A percentile compares a stretch with the other conserved stretches of the same genome.
phyloP scores from a whole-genome alignment of 148 eudicot genomes.

The Nyssa sinensis region DNA sequence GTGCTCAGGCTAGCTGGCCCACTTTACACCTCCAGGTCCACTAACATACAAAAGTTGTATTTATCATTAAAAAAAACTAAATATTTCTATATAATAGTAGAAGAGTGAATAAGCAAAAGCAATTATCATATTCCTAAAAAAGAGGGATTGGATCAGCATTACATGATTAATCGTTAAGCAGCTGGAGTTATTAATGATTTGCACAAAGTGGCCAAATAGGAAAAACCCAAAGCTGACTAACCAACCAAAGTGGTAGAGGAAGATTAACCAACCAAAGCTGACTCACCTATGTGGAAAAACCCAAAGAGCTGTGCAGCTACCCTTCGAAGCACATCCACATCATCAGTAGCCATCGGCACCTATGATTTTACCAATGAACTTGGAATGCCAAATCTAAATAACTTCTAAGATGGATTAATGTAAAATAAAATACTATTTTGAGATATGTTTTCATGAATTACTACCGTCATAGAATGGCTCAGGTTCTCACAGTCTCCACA shows the following conservation, averaged over 20 bases:
- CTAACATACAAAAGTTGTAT: neutral
- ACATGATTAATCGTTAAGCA: neutral
- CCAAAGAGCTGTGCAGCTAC: conserved; percentile 71
- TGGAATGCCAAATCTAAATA: conserved; percentile 12
- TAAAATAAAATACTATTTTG: conserved; percentile 1
- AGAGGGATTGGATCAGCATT: neutral
- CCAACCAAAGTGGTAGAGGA: neutral
- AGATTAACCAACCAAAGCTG: conserved; percentile 2
- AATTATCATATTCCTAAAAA: neutral
- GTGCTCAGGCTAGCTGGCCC: too few species aligned
- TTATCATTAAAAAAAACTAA: neutral
- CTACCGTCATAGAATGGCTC: conserved; percentile 84
- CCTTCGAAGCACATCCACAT: conserved; percentile 72
- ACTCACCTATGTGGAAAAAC: conserved; percentile 62
- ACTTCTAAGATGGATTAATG: neutral
- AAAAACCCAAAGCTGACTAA: too few species aligned
- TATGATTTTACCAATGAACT: conserved; percentile 20
- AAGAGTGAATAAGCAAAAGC: neutral
- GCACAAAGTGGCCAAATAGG: neutral
- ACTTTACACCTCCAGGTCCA: neutral
- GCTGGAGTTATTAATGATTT: neutral
- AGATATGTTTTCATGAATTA: neutral
- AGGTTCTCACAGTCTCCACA: conserved; percentile 91
- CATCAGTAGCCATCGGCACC: conserved; percentile 90
- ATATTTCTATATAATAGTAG: neutral